These are phyloP conservation scores for Tephrocybe sp. DNA, from an alignment of 768 basidiomycete genomes.

Conservation along the genomic window DNA sequence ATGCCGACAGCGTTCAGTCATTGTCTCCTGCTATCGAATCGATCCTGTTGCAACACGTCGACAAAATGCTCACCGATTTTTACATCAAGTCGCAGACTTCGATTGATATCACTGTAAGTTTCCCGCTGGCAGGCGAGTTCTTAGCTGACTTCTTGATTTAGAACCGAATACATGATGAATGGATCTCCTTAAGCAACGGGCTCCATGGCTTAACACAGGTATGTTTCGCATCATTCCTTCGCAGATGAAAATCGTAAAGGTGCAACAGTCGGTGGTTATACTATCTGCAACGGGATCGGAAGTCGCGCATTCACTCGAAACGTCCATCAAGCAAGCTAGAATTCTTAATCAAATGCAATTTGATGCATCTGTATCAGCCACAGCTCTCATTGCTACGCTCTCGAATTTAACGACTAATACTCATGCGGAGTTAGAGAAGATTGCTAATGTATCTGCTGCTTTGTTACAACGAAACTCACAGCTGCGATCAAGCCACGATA, in stretches of 20 bases:
- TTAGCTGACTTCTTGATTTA: background rate
- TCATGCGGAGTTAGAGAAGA: conserved; percentile 42
- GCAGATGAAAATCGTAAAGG: background rate
- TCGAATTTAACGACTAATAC: conserved; percentile 37
- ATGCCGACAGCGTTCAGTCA: conserved; percentile 5
- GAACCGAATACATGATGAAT: conserved; percentile 13
- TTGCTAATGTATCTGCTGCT: conserved; percentile 42
- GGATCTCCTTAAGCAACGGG: conserved; percentile 11
- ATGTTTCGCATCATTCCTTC: background rate
- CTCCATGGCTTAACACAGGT: conserved; percentile 15
- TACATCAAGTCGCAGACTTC: conserved; percentile 11
- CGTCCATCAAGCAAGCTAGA: conserved; percentile 18
- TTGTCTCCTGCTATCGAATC: conserved; percentile 1
- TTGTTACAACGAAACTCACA: conserved; percentile 31
- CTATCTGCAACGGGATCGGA: conserved; percentile 20
- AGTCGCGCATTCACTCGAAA: conserved; percentile 29
- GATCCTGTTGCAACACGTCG: conserved; percentile 1
- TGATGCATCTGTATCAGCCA: conserved; percentile 34
- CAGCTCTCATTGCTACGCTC: conserved; percentile 34
- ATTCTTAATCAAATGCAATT: conserved; percentile 29
- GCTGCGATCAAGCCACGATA: conserved; percentile 3
- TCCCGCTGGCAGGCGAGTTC: background rate
- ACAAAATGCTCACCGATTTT: conserved; percentile 5
- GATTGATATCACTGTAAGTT: conserved; percentile 15
- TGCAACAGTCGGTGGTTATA: conserved; percentile 18